phyloP scores from a whole-genome alignment of 768 basidiomycete genomes.

The Calvatia gigantea region DNA sequence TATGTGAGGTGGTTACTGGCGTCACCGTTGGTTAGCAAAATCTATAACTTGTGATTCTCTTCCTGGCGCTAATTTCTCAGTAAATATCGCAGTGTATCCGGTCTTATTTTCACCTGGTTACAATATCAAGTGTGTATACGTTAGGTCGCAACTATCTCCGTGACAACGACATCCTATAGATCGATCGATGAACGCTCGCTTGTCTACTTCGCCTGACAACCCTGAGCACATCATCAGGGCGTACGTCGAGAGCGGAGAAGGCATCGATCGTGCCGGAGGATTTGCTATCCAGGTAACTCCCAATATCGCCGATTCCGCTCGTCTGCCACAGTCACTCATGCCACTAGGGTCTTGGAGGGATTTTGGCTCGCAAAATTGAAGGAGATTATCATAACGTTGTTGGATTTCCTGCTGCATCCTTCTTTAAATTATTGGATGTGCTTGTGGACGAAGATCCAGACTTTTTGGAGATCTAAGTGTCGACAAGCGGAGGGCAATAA shows the following conservation, averaged over 20 bases:
- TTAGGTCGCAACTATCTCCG: not conserved
- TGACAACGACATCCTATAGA: slow-evolving; percentile 30
- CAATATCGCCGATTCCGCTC: not conserved
- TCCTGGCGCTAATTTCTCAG: not conserved
- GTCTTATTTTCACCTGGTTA: slow-evolving; percentile 76
- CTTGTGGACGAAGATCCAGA: slow-evolving; percentile 18
- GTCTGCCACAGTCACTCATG: not conserved
- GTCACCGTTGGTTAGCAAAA: slow-evolving; percentile 65
- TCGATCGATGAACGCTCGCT: slow-evolving; percentile 80
- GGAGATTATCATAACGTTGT: slow-evolving; percentile 18
- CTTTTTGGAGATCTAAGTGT: slow-evolving; percentile 15
- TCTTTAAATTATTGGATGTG: slow-evolving; percentile 16
- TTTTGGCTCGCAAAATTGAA: slow-evolving; percentile 63
- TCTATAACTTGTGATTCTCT: not conserved
- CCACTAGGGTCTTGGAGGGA: slow-evolving; percentile 69
- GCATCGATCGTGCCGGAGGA: slow-evolving; percentile 85
- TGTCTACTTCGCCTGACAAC: slow-evolving; percentile 73
- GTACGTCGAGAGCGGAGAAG: slow-evolving; percentile 85
- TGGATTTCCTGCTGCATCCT: slow-evolving; percentile 17
- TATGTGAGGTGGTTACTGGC: slow-evolving; percentile 92
- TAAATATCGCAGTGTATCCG: slow-evolving; percentile 56
- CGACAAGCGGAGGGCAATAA: not conserved
- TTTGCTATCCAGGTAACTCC: slow-evolving; percentile 82
- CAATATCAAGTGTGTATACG: slow-evolving; percentile 49
- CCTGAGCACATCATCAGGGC: slow-evolving; percentile 57